Percentiles rank a stretch among this genome's conserved stretches.
Conservation (phyloP, 1,139 yeast genomes). For the Taphrina deformans region DNA sequence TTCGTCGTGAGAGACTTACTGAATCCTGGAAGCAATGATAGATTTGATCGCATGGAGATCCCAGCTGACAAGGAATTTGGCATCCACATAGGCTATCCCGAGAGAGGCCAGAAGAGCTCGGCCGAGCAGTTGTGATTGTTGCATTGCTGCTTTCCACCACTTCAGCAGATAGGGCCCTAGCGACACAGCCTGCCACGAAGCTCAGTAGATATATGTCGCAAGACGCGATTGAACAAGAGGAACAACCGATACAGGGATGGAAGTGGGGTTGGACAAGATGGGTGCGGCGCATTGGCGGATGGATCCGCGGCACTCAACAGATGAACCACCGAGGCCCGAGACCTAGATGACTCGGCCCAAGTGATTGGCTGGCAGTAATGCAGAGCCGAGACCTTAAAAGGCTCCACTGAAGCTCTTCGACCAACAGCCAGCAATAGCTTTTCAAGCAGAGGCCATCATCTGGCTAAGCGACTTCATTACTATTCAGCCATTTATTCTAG, state of each 20-base stretch:
- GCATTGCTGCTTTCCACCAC: no score
- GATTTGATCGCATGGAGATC: constrained; percentile 28
- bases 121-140: background rate
- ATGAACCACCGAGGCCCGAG: background rate
- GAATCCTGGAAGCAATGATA: constrained; percentile 2
- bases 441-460: no score
- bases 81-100: constrained; percentile 29
- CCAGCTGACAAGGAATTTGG: constrained; percentile 15
- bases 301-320: background rate
- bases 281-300: background rate
- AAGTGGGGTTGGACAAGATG: background rate
- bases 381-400: background rate
- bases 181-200: no score
- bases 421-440: no score
- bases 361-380: background rate
- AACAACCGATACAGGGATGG: background rate
- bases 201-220: no score
- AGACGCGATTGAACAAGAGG: no score
- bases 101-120: constrained; percentile 14
- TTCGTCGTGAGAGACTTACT: background rate
- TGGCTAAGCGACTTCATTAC: no score
- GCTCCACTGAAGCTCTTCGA: background rate
- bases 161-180: no score
- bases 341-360: background rate
- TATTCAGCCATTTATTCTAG: no score